These are phyloP conservation scores for Diplodia mutila DNA, from an alignment of 2,329 filamentous ascomycete genomes.

Conservation along the genomic window DNA sequence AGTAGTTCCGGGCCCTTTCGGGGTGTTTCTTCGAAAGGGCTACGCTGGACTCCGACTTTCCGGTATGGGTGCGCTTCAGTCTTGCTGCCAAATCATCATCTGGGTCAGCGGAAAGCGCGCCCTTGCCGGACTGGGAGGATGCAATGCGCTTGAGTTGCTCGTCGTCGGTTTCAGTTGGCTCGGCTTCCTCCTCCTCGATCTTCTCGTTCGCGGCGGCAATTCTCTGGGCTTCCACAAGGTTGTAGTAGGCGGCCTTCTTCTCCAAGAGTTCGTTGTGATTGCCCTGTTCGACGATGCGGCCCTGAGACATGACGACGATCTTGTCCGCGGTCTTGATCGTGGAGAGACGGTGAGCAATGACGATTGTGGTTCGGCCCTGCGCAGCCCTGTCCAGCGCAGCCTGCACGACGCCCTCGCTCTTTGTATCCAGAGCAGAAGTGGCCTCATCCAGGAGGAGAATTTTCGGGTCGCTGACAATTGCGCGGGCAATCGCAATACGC, in stretches of 20 bases:
- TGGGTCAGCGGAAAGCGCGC: conserved; percentile 54
- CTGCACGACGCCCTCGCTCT: conserved; percentile 89
- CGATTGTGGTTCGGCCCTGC: conserved; percentile 84
- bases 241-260: conserved; percentile 71
- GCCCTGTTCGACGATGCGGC: conserved; percentile 83
- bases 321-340: conserved; percentile 91
- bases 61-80: conserved; percentile 57
- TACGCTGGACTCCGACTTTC: conserved; percentile 67
- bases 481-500: conserved; percentile 86
- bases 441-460: conserved; percentile 89
- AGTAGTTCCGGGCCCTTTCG: conserved; percentile 63
- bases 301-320: conserved; percentile 84
- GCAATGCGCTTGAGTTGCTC: conserved; percentile 36
- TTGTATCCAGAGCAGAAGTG: conserved; percentile 86
- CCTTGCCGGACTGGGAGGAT: conserved; percentile 33
- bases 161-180: conserved; percentile 35
- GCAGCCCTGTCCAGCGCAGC: conserved; percentile 82
- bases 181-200: conserved; percentile 54
- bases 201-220: conserved; percentile 67
- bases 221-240: conserved; percentile 81
- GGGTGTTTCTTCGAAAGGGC: conserved; percentile 59
- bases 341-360: conserved; percentile 87
- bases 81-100: conserved; percentile 63
- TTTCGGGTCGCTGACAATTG: conserved; percentile 84
- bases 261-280: conserved; percentile 77